These are phyloP conservation scores for Luffa acutangula DNA, from an alignment of 306 rosid species.

Conservation along the genomic window DNA sequence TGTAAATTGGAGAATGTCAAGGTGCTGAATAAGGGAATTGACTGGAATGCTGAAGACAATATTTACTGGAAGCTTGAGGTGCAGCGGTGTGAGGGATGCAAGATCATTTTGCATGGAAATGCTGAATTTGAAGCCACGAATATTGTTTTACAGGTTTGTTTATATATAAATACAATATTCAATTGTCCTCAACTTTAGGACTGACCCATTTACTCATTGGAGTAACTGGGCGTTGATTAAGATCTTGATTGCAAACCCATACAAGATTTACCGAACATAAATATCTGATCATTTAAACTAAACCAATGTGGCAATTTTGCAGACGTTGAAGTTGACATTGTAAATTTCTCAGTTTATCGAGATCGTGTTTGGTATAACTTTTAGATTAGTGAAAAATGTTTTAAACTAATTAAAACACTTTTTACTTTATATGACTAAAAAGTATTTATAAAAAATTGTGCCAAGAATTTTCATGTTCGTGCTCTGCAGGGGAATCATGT, in stretches of 20 bases:
- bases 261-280: neutral
- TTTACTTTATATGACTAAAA: neutral
- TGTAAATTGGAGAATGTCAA: constrained; percentile 81
- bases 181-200: neutral
- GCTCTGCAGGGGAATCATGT: constrained; percentile 69
- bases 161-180: constrained; percentile 2
- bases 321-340: neutral
- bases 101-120: constrained; percentile 75
- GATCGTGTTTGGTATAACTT: neutral
- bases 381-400: neutral
- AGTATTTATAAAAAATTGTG: neutral
- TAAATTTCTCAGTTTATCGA: neutral
- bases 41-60: constrained; percentile 57
- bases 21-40: constrained; percentile 67
- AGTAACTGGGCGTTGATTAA: neutral
- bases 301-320: neutral
- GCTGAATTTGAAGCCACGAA: constrained; percentile 87
- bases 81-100: constrained; percentile 51
- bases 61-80: constrained; percentile 80
- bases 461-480: neutral
- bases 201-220: neutral
- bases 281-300: neutral
- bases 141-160: constrained; percentile 65
- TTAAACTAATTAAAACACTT: too few relatives aligned
- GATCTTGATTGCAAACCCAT: neutral